phyloP scores from a whole-genome alignment of 2,329 filamentous ascomycete species.

The Trichoderma harzianum region DNA sequence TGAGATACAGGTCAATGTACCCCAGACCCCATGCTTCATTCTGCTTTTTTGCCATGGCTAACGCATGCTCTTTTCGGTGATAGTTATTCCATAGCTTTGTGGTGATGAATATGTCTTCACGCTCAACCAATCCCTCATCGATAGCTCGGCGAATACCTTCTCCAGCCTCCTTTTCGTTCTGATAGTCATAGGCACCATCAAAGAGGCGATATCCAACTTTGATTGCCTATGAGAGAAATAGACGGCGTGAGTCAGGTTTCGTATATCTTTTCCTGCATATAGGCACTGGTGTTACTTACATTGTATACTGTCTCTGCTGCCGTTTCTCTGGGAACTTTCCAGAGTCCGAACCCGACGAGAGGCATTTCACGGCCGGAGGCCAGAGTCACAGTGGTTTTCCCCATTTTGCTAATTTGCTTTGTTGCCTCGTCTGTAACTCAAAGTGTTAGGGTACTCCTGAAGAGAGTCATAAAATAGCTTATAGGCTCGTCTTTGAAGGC shows the following conservation, averaged over 20 bases:
- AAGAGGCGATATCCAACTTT: slow-evolving; percentile 52
- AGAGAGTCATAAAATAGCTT: too few relatives aligned
- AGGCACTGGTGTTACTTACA: background rate
- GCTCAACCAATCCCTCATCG: slow-evolving; percentile 56
- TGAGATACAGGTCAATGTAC: slow-evolving; percentile 82
- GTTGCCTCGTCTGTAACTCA: background rate
- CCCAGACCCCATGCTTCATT: slow-evolving; percentile 76
- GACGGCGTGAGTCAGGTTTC: background rate
- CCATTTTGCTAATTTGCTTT: background rate
- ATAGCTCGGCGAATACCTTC: slow-evolving; percentile 57
- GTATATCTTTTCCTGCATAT: background rate
- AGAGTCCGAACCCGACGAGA: slow-evolving; percentile 60
- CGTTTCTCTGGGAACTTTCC: slow-evolving; percentile 57
- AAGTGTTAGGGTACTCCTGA: too few relatives aligned
- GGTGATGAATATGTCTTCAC: slow-evolving; percentile 82
- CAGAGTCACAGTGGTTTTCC: background rate
- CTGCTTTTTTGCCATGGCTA: slow-evolving; percentile 69
- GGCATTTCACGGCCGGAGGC: background rate
- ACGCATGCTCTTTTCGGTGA: slow-evolving; percentile 72
- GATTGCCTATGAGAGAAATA: slow-evolving; percentile 34
- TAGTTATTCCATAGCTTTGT: slow-evolving; percentile 90
- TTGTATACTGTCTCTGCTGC: slow-evolving; percentile 61
- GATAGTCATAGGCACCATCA: slow-evolving; percentile 55
- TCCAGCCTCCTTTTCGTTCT: slow-evolving; percentile 64
- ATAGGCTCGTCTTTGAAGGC: background rate